Conservation (phyloP, 108 stramenopile genomes). For the Cyclostephanos tholiformis region DNA sequence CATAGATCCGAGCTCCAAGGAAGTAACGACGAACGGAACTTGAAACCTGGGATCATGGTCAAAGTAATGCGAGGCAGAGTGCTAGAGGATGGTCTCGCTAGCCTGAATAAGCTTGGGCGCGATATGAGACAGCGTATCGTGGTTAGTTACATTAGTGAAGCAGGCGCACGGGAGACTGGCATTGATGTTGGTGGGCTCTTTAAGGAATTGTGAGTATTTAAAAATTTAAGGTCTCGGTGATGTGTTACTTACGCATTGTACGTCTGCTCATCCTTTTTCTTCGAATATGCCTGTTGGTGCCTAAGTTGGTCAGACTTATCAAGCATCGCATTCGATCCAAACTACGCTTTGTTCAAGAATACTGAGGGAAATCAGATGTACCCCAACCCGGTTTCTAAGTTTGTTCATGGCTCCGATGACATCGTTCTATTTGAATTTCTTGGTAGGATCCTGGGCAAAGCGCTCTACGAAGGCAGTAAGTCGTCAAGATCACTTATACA, state of each 20-base stretch:
- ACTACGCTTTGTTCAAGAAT: slow-evolving; percentile 89
- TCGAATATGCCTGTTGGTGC: neutral
- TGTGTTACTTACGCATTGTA: neutral
- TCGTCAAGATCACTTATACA: neutral
- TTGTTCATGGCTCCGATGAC: slow-evolving; percentile 78
- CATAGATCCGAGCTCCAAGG: slow-evolving; percentile 63
- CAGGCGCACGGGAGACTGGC: slow-evolving; percentile 82
- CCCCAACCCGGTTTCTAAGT: slow-evolving; percentile 87
- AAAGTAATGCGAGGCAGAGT: slow-evolving; percentile 81
- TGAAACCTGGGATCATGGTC: slow-evolving; percentile 75
- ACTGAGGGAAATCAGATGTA: slow-evolving; percentile 89
- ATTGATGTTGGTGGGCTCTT: slow-evolving; percentile 98
- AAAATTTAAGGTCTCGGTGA: no score
- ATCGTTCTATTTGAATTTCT: slow-evolving; percentile 90
- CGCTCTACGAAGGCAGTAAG: slow-evolving; percentile 87
- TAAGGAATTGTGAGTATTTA: slow-evolving; percentile 93
- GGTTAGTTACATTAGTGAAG: slow-evolving; percentile 83
- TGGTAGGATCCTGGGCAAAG: slow-evolving; percentile 93
- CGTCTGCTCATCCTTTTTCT: neutral
- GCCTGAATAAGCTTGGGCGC: slow-evolving; percentile 80
- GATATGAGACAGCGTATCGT: slow-evolving; percentile 80
- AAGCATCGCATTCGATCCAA: slow-evolving; percentile 87
- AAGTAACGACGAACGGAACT: slow-evolving; percentile 55
- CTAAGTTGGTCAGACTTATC: slow-evolving; percentile 67
- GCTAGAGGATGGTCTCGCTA: slow-evolving; percentile 83